Base-by-base conservation (phyloP, 192 early-diverging fungal genomes). In the Mortierella claussenii region DNA sequence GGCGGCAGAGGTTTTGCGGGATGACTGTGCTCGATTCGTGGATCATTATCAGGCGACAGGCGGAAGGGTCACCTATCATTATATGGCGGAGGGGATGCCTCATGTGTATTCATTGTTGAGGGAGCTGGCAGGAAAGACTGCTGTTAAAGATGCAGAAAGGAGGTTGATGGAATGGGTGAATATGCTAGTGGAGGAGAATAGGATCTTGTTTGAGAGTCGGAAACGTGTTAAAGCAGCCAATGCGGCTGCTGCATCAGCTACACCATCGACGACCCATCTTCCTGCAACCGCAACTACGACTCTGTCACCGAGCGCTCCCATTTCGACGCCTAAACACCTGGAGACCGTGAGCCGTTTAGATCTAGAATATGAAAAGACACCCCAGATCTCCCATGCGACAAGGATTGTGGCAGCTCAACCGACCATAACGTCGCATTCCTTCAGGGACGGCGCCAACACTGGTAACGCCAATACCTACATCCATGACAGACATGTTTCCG, bases 161-260 rank as follows among this genome's bases (percentile, higher is more conserved):
- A 15, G 73, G 26, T 8, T 76, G 34, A 76, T 76, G 73, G 73
- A 76, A 11, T 76, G 73, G 73, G 46, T 67, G 45, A 76, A 76
- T 32, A 32, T 76, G n/a, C 21, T 76, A 50, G 73, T 67, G 17
- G 73, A 76, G 53, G 73, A 76, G 58, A 76, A 76, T 64, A 66
- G 58, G 30, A 36, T 64, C 30, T 67, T 76, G 53, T 76, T 76
- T 45, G 73, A 76, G 1, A 66, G 34, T 34, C 24, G 73, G 28
- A 66, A 67, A 30, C 56, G 64, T 10, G 46, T 53, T 42, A 76
- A 76, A 34, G 73, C 64, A 28, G 47, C 69, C 17, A 44, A 37
- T 0, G 58, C 58, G 21, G 28, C 55, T 0, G 52, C 55, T 12
- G 18, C 24, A 36, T 46, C 34, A 32, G 55, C 37, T 31, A 30